Base-by-base conservation (phyloP, 1,284 basidiomycete species). In the Sanghuangporus weigelae region DNA sequence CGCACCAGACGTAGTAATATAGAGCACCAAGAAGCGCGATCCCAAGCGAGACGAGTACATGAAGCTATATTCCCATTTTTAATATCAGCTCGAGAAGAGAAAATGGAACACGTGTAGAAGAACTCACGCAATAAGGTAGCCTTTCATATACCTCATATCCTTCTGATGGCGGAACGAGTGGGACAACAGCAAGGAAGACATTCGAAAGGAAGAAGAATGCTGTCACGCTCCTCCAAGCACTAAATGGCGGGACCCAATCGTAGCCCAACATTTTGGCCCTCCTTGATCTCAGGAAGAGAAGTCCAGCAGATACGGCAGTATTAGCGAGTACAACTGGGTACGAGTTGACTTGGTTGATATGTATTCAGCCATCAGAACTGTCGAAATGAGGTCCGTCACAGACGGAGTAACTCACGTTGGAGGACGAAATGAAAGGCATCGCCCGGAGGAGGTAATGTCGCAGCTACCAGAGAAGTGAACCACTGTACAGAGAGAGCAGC, bases 101-200 rank as follows among this genome's bases (percentile, higher is more conserved):
- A 19, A 42, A 31, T 8, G 8, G 4, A 64, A 59, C 57, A 16
- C 19, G 0, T 7, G 16, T 14, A 16, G 39, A 2, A 36, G 49
- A 1, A 72, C 84, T 69, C 67, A 87, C 86, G 78, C 82, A 89
- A 69, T 89, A 89, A 2, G 87, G 87, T 26, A 90, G 75, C 57
- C 74, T 71, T 36, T 80, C 75, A 67, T 89, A 90, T 0, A 80
- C 77, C 60, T 73, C 74, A n/a, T 78, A 76, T 2, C 80, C 83
- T 7, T 74, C 70, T 0, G 75, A 71, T 1, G 87, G 87, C 3
- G 87, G 86, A 26, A 89, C 75, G n/a, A 87, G 74, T 0, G 87
- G 87, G 2, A 84, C 80, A 35, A 79, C 67, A 16, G 83, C 73
- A 38, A 90, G 76, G 69, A 87, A 88, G 19, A 87, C 42, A 66